Base-by-base conservation (phyloP, 768 basidiomycete genomes). In the Bullera alba region DNA sequence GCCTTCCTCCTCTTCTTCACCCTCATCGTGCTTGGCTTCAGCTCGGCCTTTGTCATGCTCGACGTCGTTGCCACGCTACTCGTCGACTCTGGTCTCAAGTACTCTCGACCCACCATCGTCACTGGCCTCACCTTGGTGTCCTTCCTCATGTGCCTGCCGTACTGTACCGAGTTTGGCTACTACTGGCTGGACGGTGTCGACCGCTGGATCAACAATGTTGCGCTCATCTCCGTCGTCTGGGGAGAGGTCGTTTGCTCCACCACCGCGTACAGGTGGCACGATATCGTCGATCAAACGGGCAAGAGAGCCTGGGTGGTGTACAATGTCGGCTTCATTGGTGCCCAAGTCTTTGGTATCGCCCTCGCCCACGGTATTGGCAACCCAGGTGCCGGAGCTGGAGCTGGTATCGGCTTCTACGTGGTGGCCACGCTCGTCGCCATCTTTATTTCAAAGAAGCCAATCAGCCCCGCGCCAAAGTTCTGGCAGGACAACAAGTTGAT, bases 121-220 rank as follows among this genome's bases (percentile, higher is more conserved):
- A 53, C 51, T 19, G 44, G 28, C 39, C 39, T 53, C 5, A 53
- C 51, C 1, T 38, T 53, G 7, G 35, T 53, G 22, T 37, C 17
- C 14, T 47, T 53, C 51, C 45, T 53, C 34, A 46, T 53, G 44
- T 53, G 45, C 26, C 44, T 53, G 10, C 51, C 51, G 7, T 53
- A 53, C 29, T 53, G 51, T 23, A 53, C 51, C 23, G 83, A 87
- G 2, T 79, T 96, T 29, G 92, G 92, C n/a, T 79, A 88, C 46
- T 90, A 90, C 65, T 77, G 95, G 48, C 84, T 92, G 81, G 84
- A 88, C 61, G 86, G 86, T 27, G 56, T 64, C 27, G 67, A 64
- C 17, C 39, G 63, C 17, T 65, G 65, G 58, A 46, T 51, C 28
- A 55, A 55, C 44, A 51, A 55, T 41, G 49, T 55, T 42, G 28